Evolutionary conservation across 345 rosid species (phyloP), one percentile per base, ranked within the genome.

Genomic region (Boechera divaricarpa): DNA sequence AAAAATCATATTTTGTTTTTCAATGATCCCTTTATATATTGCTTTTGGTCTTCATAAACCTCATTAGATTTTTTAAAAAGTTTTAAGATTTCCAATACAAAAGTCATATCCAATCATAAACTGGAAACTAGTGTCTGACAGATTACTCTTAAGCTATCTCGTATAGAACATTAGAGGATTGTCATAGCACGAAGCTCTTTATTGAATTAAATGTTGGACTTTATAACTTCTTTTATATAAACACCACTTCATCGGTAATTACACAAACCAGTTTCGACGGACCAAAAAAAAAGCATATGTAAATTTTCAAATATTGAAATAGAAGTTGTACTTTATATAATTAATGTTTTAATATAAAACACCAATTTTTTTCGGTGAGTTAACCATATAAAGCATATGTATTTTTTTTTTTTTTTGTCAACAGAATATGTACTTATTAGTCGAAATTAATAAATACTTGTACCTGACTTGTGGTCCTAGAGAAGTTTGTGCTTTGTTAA

Each of bases 381-480:
- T 21, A 21, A 21, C 24, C 24, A 21, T 21, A 21, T 21, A 21
- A 21, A 21, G 24, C 24, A 21, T 21, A 21, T 21, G 1, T 21
- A 21, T 1, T 21, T 21, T 21, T 21, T 21, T 21, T 21, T 21
- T 1, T 21, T 21, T 21, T 21, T 1, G 24, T 21, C 24, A 21
- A 21, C 1, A 21, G 24, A 21, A 21, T 21, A 21, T 21, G 24
- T 21, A 21, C 24, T 21, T 21, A 32, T 31, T 31, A 56, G 21
- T 7, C 13, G 60, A 36, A 67, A 52, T 5, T 13, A 65, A 10
- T 21, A 51, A 32, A 39, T 26, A 36, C 11, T 9, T 39, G 41
- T 55, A 54, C 39, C 2, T 16, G 56, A 68, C 26, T 68, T 15
- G 72, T 53, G 62, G 73, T 52, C 72, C 72, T 52, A 68, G 4